phyloP scores from a whole-genome alignment of 1,284 basidiomycete species.

The Trichosporon ovoides region DNA sequence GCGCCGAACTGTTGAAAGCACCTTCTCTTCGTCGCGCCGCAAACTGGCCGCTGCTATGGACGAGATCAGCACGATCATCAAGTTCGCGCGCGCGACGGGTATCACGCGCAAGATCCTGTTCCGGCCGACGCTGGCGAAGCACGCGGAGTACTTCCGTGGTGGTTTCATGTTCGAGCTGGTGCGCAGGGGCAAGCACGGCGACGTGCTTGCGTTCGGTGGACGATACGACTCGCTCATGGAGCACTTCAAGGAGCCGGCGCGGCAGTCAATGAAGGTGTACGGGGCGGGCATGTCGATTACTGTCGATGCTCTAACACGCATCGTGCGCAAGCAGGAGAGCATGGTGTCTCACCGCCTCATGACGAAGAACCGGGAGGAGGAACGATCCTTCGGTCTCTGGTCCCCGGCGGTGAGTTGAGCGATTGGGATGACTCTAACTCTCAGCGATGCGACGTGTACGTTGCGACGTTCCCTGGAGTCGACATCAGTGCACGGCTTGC shows the following conservation, averaged over 20 bases:
- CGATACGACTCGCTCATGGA: conserved; percentile 54
- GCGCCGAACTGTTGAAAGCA: conserved; percentile 25
- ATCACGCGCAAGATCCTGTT: conserved; percentile 51
- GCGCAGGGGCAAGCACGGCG: conserved; percentile 49
- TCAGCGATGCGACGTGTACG: conserved; percentile 56
- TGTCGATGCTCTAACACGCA: conserved; percentile 52
- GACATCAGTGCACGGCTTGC: conserved; percentile 51
- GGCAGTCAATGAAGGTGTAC: conserved; percentile 40
- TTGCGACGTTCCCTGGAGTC: conserved; percentile 51
- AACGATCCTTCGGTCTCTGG: conserved; percentile 51
- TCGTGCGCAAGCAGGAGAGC: conserved; percentile 49
- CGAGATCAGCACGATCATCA: conserved; percentile 48
- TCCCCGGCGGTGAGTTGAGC: conserved; percentile 34
- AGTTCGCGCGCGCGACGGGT: conserved; percentile 50
- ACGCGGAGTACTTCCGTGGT: conserved; percentile 51
- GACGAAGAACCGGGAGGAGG: conserved; percentile 47
- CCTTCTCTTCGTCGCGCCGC: conserved; percentile 26
- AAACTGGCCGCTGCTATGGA: conserved; percentile 45
- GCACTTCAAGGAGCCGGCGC: conserved; percentile 50
- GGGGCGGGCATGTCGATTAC: conserved; percentile 55
- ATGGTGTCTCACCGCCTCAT: conserved; percentile 48
- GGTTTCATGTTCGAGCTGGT: conserved; percentile 55
- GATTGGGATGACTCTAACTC: conserved; percentile 33
- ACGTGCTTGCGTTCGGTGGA: conserved; percentile 52
- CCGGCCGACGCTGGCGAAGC: conserved; percentile 46